Evolutionary conservation across 164 flowering plant genomes (phyloP).

Genomic region (Stephania cephalantha): DNA sequence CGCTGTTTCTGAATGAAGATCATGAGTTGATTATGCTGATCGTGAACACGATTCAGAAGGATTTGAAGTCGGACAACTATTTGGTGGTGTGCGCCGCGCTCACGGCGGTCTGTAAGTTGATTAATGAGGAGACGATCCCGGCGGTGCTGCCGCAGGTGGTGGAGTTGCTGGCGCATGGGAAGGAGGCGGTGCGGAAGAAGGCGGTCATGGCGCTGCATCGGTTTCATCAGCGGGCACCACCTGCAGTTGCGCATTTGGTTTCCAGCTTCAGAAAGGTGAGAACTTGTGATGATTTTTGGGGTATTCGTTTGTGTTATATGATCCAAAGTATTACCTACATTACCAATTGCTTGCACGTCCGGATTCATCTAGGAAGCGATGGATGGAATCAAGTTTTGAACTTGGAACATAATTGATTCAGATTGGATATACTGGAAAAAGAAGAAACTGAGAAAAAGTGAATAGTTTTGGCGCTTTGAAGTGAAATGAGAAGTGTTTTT

Average conservation of each 20-base stretch:
- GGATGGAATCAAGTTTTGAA: too few relatives aligned
- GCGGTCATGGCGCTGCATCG: conserved; percentile 97
- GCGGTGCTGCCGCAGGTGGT: conserved; percentile 92
- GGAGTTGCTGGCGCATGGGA: conserved; percentile 62
- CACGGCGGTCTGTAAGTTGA: conserved; percentile 82
- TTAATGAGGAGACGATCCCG: conserved; percentile 98
- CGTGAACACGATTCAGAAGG: conserved; percentile 98
- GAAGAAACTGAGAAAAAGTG: not conserved
- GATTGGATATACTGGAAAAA: not conserved
- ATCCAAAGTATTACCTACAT: too few relatives aligned
- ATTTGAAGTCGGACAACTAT: conserved; percentile 77
- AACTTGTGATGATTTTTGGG: not conserved
- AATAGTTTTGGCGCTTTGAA: not conserved
- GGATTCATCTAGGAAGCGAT: too few relatives aligned
- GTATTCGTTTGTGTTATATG: not conserved
- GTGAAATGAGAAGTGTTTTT: not conserved
- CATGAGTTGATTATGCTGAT: conserved; percentile 91
- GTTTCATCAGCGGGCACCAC: conserved; percentile 69
- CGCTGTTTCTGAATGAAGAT: conserved; percentile 78
- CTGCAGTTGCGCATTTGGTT: conserved; percentile 67
- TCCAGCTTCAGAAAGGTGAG: conserved; percentile 80
- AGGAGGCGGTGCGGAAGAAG: conserved; percentile 95
- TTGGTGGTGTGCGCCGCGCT: conserved; percentile 86
- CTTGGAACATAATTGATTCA: not conserved
- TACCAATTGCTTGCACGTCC: too few relatives aligned